Evolutionary conservation across 2,329 filamentous ascomycete genomes (phyloP).

Genomic region (Xylaria sp.): DNA sequence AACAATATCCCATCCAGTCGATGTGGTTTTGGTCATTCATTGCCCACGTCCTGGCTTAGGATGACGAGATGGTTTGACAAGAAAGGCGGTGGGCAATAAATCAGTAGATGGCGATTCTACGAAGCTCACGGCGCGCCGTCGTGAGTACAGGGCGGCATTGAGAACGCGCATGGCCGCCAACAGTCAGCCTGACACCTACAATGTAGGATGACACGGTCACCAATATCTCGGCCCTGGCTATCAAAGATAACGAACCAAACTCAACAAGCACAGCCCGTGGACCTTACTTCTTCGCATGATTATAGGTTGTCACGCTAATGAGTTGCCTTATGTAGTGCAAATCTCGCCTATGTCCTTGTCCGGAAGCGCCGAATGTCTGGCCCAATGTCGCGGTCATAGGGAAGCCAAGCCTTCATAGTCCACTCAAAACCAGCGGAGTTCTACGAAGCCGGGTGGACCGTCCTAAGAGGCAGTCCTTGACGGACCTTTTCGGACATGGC

Average conservation of each 20-base stretch:
- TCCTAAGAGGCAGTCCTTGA: background rate
- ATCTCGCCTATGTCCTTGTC: background rate
- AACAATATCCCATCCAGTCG: conserved; percentile 19
- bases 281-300: background rate
- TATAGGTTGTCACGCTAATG: conserved; percentile 4
- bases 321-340: conserved; percentile 7
- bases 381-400: conserved; percentile 3
- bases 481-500: conserved; percentile 1
- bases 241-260: conserved; percentile 3
- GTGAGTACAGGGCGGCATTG: background rate
- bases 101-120: conserved; percentile 4
- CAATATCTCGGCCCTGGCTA: conserved; percentile 24
- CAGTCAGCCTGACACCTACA: conserved; percentile 14
- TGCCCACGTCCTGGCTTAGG: background rate
- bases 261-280: conserved; percentile 12
- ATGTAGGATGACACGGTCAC: conserved; percentile 16
- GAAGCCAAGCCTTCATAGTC: background rate
- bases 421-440: conserved; percentile 1
- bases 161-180: conserved; percentile 32
- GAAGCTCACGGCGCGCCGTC: background rate
- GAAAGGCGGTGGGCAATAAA: conserved; percentile 1
- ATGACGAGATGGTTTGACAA: conserved; percentile 7
- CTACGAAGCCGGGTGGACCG: background rate
- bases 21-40: background rate
- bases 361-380: conserved; percentile 7